A percentile compares a stretch with the other conserved stretches of the same genome.
Evolutionary conservation across 2,329 filamentous ascomycete species (phyloP).

Genomic region (Verticillium nubilum): DNA sequence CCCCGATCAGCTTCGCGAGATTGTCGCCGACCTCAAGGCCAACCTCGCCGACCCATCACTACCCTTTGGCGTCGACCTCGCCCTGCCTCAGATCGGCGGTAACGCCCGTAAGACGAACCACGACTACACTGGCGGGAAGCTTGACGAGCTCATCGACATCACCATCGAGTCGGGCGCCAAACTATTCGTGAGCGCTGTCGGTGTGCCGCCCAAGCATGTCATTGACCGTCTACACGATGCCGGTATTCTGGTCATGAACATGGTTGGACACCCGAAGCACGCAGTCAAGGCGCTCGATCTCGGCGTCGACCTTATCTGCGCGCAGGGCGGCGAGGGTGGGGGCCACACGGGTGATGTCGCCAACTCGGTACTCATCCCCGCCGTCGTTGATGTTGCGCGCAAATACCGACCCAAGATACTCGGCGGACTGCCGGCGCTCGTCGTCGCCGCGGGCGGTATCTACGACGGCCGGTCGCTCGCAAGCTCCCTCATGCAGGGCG

Average conservation of each 20-base stretch:
- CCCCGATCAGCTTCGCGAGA: conserved; percentile 67
- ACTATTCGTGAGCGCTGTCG: conserved; percentile 84
- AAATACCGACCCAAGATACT: conserved; percentile 65
- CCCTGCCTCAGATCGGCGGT: conserved; percentile 83
- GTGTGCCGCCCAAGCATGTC: conserved; percentile 69
- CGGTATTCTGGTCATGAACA: conserved; percentile 89
- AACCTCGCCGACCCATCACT: conserved; percentile 61
- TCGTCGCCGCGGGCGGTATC: conserved; percentile 86
- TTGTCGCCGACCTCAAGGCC: conserved; percentile 81
- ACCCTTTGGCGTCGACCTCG: conserved; percentile 88
- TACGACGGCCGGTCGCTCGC: conserved; percentile 78
- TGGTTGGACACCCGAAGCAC: conserved; percentile 91
- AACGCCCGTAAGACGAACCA: conserved; percentile 85
- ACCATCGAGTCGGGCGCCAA: conserved; percentile 78
- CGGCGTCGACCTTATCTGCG: conserved; percentile 86
- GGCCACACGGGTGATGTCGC: conserved; percentile 88
- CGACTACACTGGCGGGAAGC: conserved; percentile 86
- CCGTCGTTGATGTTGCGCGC: conserved; percentile 77
- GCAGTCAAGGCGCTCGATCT: conserved; percentile 81
- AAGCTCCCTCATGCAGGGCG: conserved; percentile 79
- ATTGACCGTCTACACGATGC: conserved; percentile 74
- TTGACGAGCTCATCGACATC: conserved; percentile 83
- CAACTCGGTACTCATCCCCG: conserved; percentile 79
- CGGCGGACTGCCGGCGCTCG: conserved; percentile 65
- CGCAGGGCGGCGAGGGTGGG: conserved; percentile 89